These are phyloP conservation scores for Arbutus unedo DNA, from an alignment of 148 eudicot species.

Conservation along the genomic window DNA sequence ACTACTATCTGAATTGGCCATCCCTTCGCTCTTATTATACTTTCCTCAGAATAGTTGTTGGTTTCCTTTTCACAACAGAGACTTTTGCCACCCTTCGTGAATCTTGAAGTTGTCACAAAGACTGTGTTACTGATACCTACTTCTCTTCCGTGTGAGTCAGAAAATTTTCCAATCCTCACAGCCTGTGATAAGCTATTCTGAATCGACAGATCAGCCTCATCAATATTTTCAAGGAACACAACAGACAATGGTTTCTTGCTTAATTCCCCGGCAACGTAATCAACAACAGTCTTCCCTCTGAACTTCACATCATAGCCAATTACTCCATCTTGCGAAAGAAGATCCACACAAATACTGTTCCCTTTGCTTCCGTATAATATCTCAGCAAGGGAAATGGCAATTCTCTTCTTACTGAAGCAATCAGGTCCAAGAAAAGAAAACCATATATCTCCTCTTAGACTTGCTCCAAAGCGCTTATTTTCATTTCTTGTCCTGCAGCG, in stretches of 20 bases:
- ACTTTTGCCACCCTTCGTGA: constrained; percentile 15
- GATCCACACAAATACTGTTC: constrained; percentile 44
- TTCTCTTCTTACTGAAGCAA: constrained; percentile 54
- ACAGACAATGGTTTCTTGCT: constrained; percentile 53
- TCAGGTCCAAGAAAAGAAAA: constrained; percentile 63
- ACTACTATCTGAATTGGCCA: constrained; percentile 48
- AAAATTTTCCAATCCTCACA: constrained; percentile 54
- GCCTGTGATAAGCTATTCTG: constrained; percentile 61
- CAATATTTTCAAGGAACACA: constrained; percentile 64
- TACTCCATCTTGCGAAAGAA: constrained; percentile 26
- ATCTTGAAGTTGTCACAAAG: constrained; percentile 42
- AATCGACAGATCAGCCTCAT: constrained; percentile 50
- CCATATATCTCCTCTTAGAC: constrained; percentile 63
- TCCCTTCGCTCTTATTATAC: constrained; percentile 39
- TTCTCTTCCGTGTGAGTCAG: constrained; percentile 67
- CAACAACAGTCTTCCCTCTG: constrained; percentile 59
- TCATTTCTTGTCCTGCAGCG: constrained; percentile 32
- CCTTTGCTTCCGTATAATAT: constrained; percentile 48
- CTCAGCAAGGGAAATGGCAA: constrained; percentile 56
- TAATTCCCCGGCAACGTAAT: constrained; percentile 57
- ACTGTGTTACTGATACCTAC: constrained; percentile 42
- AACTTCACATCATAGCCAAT: constrained; percentile 27
- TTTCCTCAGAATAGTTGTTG: constrained; percentile 44
- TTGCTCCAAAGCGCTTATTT: constrained; percentile 25
- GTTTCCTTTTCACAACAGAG: constrained; percentile 19